Evolutionary conservation across 78 protist genomes (phyloP).

Genomic region (Cavenderia fasciculata): DNA sequence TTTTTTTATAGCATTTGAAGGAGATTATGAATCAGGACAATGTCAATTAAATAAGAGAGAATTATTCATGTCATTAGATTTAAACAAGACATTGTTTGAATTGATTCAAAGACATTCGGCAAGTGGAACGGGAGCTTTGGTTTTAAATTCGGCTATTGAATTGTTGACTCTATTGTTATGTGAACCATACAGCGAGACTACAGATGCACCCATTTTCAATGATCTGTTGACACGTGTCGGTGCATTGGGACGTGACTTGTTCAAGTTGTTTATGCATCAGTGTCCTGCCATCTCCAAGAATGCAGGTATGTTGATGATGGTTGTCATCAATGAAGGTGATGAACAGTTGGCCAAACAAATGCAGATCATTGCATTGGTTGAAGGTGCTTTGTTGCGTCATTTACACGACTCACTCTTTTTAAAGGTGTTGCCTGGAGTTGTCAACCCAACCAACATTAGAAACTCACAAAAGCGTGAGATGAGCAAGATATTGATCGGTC

Average conservation of each 20-base stretch:
- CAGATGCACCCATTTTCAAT: slow-evolving; percentile 81
- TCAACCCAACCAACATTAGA: slow-evolving; percentile 26
- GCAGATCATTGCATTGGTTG: slow-evolving; percentile 85
- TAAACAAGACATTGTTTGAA: slow-evolving; percentile 52
- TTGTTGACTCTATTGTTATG: slow-evolving; percentile 85
- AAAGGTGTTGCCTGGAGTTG: background rate
- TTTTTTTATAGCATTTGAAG: slow-evolving; percentile 31
- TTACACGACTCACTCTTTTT: slow-evolving; percentile 71
- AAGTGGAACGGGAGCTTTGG: slow-evolving; percentile 87
- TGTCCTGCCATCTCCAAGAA: slow-evolving; percentile 85
- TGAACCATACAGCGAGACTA: slow-evolving; percentile 89
- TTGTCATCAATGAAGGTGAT: slow-evolving; percentile 88
- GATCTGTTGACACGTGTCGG: slow-evolving; percentile 62
- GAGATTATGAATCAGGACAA: slow-evolving; percentile 56
- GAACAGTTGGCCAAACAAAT: slow-evolving; percentile 45
- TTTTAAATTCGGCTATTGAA: slow-evolving; percentile 79
- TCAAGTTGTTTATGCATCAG: slow-evolving; percentile 78
- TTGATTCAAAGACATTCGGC: slow-evolving; percentile 57
- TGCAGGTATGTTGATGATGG: slow-evolving; percentile 88
- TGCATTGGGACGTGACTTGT: slow-evolving; percentile 71
- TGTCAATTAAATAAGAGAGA: slow-evolving; percentile 55
- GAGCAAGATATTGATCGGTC: slow-evolving; percentile 49
- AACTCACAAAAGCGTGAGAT: slow-evolving; percentile 30
- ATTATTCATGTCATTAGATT: slow-evolving; percentile 38
- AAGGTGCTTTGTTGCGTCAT: slow-evolving; percentile 81